Percentiles rank a stretch among this genome's conserved stretches.
Evolutionary conservation across 768 basidiomycete species (phyloP).

Genomic region (Lactarius akahatsu): DNA sequence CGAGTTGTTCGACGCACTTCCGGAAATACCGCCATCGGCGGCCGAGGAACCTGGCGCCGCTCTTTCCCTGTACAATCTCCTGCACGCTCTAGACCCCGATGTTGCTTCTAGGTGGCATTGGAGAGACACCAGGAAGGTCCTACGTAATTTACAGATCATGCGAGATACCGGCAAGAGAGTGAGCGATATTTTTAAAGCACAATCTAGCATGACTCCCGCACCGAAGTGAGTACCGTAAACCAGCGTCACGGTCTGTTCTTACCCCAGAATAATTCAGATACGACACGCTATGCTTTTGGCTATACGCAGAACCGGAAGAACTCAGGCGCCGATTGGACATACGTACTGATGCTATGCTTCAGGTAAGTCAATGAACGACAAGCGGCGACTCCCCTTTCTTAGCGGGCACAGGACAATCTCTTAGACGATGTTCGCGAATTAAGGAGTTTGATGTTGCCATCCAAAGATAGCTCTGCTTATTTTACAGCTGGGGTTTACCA

Average conservation of each 20-base stretch:
- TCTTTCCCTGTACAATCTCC: conserved; percentile 62
- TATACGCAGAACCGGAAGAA: conserved; percentile 67
- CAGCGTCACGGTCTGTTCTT: conserved; percentile 11
- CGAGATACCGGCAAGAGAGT: conserved; percentile 63
- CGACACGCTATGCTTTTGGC: conserved; percentile 85
- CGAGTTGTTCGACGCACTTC: conserved; percentile 55
- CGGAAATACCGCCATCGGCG: conserved; percentile 58
- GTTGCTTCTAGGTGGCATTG: conserved; percentile 93
- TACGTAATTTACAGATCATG: conserved; percentile 74
- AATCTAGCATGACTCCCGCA: conserved; percentile 44
- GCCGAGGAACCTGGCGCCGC: conserved; percentile 53
- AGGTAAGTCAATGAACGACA: conserved; percentile 46
- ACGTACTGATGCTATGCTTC: conserved; percentile 88
- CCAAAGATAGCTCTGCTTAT: conserved; percentile 34
- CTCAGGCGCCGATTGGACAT: conserved; percentile 69
- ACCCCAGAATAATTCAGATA: conserved; percentile 51
- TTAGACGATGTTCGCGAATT: conserved; percentile 73
- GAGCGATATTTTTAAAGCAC: conserved; percentile 68
- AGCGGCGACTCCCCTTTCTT: conserved; percentile 12
- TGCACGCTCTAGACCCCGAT: conserved; percentile 65
- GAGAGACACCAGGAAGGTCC: conserved; percentile 88
- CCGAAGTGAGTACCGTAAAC: conserved; percentile 48
- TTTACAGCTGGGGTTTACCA: conserved; percentile 90
- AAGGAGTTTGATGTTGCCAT: conserved; percentile 32
- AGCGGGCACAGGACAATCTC: conserved; percentile 47